Base-by-base conservation (phyloP, 2,329 filamentous ascomycete species). In the Teratosphaeria gauchensis region DNA sequence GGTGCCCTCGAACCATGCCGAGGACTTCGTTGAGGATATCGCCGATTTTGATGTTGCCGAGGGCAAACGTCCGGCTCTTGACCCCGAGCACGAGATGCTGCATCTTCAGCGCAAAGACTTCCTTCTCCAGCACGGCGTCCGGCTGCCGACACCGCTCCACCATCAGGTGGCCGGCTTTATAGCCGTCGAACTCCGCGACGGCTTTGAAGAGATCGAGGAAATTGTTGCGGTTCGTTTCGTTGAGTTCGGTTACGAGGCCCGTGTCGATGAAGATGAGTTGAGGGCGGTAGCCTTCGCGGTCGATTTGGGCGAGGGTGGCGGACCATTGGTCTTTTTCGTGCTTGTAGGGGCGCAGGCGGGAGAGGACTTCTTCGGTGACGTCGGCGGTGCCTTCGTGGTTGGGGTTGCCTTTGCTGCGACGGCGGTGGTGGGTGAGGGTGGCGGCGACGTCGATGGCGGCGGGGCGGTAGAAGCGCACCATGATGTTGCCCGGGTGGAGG, bases 251-350 rank as follows among this genome's bases (percentile, higher is more conserved):
- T 1, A 97, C 92, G 0, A 99, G 81, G 1, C 94, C 94, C 0
- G 94, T 95, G 71, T 99, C 94, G 67, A 99, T 96, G 75, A 99
- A 97, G 61, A 99, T 90, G 33, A 99, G 80, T 71, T 99, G 94
- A 1, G 94, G 94, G 12, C 91, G 82, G 75, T 91, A 97, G 0
- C 92, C 92, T 71, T 97, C 92, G 32, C 78, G 77, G 65, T 96
- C 91, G 56, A 99, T 86, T 67, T 88, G 82, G 31, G 79, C 75
- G 0, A 99, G 81, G 64, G 91, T 88, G 0, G 79, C 79, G 51
- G 82, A 78, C 94, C 94, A 99, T 4, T 80, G 65, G 2, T 62
- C 72, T 0, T 79, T 80, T 60, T 92, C 81, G 58, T 84, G 83
- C 53, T 83, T 82, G 67, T 86, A 84, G 0, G 92, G 92, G 3